These are phyloP conservation scores for Fistulifera pelliculosa DNA, from an alignment of 108 stramenopile genomes.

Conservation along the genomic window DNA sequence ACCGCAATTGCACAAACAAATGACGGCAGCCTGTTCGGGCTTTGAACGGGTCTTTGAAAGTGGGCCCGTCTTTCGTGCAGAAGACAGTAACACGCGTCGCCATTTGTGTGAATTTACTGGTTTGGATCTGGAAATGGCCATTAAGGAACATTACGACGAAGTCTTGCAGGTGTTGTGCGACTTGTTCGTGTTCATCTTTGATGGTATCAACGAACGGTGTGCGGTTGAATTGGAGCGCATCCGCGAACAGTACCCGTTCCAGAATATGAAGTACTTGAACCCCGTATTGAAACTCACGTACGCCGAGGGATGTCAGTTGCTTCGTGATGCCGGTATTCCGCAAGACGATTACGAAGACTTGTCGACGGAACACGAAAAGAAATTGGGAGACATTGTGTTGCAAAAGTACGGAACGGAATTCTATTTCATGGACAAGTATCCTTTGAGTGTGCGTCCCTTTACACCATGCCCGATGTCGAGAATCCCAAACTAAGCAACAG, in stretches of 20 bases:
- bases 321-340: slow-evolving; percentile 75
- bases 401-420: slow-evolving; percentile 98
- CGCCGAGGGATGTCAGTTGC: slow-evolving; percentile 82
- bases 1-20: slow-evolving; percentile 99
- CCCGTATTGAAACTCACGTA: slow-evolving; percentile 91
- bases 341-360: slow-evolving; percentile 94
- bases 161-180: slow-evolving; percentile 94
- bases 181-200: slow-evolving; percentile 96
- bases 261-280: slow-evolving; percentile 86
- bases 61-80: slow-evolving; percentile 99
- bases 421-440: slow-evolving; percentile 99
- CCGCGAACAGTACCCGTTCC: slow-evolving; percentile 93
- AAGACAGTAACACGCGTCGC: slow-evolving; percentile 94
- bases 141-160: slow-evolving; percentile 99
- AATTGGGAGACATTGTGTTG: slow-evolving; percentile 91
- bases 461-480: slow-evolving; percentile 97
- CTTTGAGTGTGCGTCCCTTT: slow-evolving; percentile 92
- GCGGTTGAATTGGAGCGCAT: slow-evolving; percentile 85
- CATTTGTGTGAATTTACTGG: slow-evolving; percentile 99
- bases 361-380: slow-evolving; percentile 95
- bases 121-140: slow-evolving; percentile 97
- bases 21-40: slow-evolving; percentile 94
- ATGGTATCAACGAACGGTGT: slow-evolving; percentile 84
- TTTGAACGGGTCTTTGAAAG: slow-evolving; percentile 98
- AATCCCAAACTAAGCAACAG: slow-evolving; percentile 90